A percentile compares a stretch with the other conserved stretches of the same genome.
Evolutionary conservation across 169 alveolate species (phyloP).

Genomic region (Cryptosporidium meleagridis): DNA sequence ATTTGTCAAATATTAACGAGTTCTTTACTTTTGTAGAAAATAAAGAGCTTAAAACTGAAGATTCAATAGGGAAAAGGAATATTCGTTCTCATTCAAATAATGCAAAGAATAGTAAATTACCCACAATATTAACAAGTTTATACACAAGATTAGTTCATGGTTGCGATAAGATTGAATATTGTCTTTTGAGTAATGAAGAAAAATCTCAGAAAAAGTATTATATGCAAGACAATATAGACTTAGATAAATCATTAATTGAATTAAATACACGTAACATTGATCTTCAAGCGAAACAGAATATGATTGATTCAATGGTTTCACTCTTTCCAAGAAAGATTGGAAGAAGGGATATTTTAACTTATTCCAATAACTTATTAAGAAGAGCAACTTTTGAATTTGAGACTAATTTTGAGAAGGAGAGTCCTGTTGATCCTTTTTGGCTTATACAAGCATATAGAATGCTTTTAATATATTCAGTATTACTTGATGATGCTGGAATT

Average conservation of each 20-base stretch:
- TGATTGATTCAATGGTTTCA: background rate
- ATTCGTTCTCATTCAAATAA: background rate
- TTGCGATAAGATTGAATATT: slow-evolving; percentile 46
- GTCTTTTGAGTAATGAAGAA: background rate
- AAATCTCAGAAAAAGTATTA: background rate
- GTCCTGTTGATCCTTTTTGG: slow-evolving; percentile 75
- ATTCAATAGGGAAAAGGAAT: slow-evolving; percentile 5
- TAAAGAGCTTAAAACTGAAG: slow-evolving; percentile 40
- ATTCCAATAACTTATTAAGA: slow-evolving; percentile 28
- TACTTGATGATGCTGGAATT: background rate
- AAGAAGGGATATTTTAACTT: slow-evolving; percentile 4
- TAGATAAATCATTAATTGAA: background rate
- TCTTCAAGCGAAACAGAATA: background rate
- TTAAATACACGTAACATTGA: background rate
- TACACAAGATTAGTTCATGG: slow-evolving; percentile 54
- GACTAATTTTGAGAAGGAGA: slow-evolving; percentile 39
- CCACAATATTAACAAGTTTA: slow-evolving; percentile 64
- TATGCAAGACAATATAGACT: background rate
- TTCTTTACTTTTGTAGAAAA: slow-evolving; percentile 31
- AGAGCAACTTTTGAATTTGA: slow-evolving; percentile 43
- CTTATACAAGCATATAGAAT: slow-evolving; percentile 60
- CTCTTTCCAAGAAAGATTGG: slow-evolving; percentile 29
- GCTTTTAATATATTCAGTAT: slow-evolving; percentile 43
- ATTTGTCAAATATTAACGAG: slow-evolving; percentile 30
- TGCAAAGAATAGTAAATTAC: slow-evolving; percentile 8